A percentile compares a stretch with the other conserved stretches of the same genome.
Conservation (phyloP, 352 stramenopile species). For the Phytophthora pinifolia region DNA sequence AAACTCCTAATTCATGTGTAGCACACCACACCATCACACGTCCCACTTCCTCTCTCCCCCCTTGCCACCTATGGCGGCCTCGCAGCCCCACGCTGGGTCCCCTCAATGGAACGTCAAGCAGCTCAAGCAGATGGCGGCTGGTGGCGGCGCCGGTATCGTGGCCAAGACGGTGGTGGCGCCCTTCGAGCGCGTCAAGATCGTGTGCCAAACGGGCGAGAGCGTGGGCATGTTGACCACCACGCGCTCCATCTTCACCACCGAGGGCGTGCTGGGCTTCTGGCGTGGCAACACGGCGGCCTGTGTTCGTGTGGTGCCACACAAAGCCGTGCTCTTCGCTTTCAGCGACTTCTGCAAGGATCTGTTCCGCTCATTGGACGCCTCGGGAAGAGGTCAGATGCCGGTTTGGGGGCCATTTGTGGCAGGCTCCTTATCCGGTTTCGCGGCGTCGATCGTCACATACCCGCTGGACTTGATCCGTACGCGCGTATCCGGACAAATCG, state of each 20-base stretch:
- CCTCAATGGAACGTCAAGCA: slow-evolving; percentile 51
- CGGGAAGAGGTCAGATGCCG: slow-evolving; percentile 32
- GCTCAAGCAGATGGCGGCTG: slow-evolving; percentile 67
- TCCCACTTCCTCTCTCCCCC: background rate
- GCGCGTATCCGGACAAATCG: slow-evolving; percentile 73
- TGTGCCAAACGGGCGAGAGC: slow-evolving; percentile 76
- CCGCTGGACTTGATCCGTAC: slow-evolving; percentile 86
- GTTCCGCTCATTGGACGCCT: slow-evolving; percentile 41
- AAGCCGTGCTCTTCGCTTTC: slow-evolving; percentile 81
- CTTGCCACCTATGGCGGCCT: slow-evolving; percentile 1
- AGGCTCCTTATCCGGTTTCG: slow-evolving; percentile 80
- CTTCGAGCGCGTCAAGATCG: slow-evolving; percentile 86
- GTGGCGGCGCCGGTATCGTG: slow-evolving; percentile 71
- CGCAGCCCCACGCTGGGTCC: background rate
- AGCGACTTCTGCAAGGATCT: slow-evolving; percentile 88
- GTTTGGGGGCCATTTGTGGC: slow-evolving; percentile 63
- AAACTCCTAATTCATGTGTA: no score
- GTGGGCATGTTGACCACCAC: slow-evolving; percentile 76
- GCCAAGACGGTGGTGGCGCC: slow-evolving; percentile 82
- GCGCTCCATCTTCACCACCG: slow-evolving; percentile 50
- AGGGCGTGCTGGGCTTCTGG: slow-evolving; percentile 73
- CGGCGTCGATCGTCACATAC: slow-evolving; percentile 85
- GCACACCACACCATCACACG: no score
- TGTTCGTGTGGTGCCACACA: slow-evolving; percentile 79
- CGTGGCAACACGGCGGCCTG: slow-evolving; percentile 74